phyloP scores from a whole-genome alignment of 306 rosid species.

The Canavalia gladiata region DNA sequence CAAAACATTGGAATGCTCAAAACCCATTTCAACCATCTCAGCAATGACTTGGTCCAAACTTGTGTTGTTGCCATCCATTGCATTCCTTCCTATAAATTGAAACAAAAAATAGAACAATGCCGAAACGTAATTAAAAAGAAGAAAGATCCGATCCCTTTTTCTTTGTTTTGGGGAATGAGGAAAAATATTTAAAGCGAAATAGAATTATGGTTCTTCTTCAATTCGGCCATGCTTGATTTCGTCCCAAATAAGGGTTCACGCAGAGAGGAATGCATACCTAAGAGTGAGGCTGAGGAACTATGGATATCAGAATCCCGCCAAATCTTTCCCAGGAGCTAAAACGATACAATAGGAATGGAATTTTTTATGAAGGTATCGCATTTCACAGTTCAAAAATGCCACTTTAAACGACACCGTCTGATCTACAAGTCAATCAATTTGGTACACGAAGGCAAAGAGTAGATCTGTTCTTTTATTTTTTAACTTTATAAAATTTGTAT shows the following conservation, averaged over 20 bases:
- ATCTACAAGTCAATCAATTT: no score
- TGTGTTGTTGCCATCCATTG: slow-evolving; percentile 53
- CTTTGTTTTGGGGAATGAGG: neutral
- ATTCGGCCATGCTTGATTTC: neutral
- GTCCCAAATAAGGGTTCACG: neutral
- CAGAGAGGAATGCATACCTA: neutral
- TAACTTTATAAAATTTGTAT: no score
- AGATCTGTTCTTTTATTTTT: no score
- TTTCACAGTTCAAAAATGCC: neutral
- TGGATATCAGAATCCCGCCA: slow-evolving; percentile 29
- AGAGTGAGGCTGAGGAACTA: neutral
- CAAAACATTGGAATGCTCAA: slow-evolving; percentile 49
- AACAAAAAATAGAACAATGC: neutral
- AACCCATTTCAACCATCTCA: slow-evolving; percentile 78
- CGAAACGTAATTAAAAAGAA: neutral
- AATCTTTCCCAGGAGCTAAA: neutral
- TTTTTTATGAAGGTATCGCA: neutral
- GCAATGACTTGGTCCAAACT: slow-evolving; percentile 59
- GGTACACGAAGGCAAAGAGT: no score
- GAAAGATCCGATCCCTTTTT: neutral
- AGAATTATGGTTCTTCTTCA: neutral
- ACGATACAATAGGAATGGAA: no score
- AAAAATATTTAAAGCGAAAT: neutral
- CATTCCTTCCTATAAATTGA: neutral
- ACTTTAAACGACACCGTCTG: slow-evolving; percentile 17